These are phyloP conservation scores for Amanita rimosa DNA, from an alignment of 768 basidiomycete genomes.

Conservation along the genomic window DNA sequence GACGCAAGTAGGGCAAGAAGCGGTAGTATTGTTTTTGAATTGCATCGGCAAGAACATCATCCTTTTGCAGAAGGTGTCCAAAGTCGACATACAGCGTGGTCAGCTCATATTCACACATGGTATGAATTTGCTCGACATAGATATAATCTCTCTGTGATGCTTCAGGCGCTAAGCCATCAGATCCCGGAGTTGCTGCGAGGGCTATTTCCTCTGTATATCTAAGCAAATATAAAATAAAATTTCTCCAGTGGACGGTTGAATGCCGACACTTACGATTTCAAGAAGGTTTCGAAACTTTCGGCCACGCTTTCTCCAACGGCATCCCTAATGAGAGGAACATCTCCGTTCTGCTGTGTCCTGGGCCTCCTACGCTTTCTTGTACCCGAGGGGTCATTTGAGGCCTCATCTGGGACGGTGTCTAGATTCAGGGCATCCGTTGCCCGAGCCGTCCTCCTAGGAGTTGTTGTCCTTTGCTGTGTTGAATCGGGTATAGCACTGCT, in stretches of 20 bases:
- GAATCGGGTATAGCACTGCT: constrained; percentile 5
- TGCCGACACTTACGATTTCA: constrained; percentile 63
- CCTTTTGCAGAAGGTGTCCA: constrained; percentile 76
- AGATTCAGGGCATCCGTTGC: constrained; percentile 43
- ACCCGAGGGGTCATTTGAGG: constrained; percentile 23
- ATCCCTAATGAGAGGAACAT: constrained; percentile 84
- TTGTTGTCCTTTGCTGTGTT: constrained; percentile 14
- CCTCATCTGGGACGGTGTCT: constrained; percentile 42
- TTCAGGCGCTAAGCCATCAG: constrained; percentile 53
- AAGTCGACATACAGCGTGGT: constrained; percentile 97
- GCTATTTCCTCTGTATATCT: constrained; percentile 82
- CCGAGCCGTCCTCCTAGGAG: constrained; percentile 22
- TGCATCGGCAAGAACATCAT: constrained; percentile 89
- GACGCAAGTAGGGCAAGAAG: constrained; percentile 89
- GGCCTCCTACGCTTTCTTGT: constrained; percentile 32
- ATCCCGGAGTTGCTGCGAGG: constrained; percentile 70
- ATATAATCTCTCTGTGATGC: constrained; percentile 51
- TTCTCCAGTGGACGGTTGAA: not conserved
- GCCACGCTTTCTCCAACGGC: constrained; percentile 93
- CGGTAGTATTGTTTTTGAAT: constrained; percentile 95
- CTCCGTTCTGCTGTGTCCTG: constrained; percentile 40
- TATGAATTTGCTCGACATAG: constrained; percentile 90
- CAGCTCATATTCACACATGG: constrained; percentile 89
- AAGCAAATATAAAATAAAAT: constrained; percentile 10
- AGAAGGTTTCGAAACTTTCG: constrained; percentile 84